A percentile compares a stretch with the other conserved stretches of the same genome.
phyloP scores from a whole-genome alignment of 305 asterid species.

The Solanum hybrid region DNA sequence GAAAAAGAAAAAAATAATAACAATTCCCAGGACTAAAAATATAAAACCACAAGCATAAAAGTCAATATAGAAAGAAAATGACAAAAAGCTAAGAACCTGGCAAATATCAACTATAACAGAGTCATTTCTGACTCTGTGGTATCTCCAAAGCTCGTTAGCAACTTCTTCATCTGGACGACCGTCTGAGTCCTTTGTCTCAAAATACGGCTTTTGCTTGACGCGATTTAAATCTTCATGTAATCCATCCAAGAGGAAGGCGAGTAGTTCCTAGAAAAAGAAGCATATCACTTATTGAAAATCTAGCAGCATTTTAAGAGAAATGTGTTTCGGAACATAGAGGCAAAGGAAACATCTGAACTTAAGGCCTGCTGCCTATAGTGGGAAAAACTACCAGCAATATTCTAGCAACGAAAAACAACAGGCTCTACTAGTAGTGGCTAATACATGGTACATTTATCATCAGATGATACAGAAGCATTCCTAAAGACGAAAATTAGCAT shows the following conservation, averaged over 20 bases:
- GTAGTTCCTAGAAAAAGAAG: slow-evolving; percentile 65
- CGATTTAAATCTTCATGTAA: slow-evolving; percentile 95
- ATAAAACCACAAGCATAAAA: neutral
- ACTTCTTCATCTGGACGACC: slow-evolving; percentile 77
- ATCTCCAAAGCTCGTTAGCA: slow-evolving; percentile 90
- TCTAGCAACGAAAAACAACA: neutral
- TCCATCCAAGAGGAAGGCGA: slow-evolving; percentile 92
- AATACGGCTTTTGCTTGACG: slow-evolving; percentile 82
- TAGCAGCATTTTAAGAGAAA: neutral
- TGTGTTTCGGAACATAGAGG: neutral
- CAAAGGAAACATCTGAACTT: neutral
- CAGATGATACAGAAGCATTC: neutral
- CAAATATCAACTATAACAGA: slow-evolving; percentile 85
- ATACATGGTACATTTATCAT: neutral
- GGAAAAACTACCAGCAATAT: neutral
- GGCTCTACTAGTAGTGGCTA: neutral
- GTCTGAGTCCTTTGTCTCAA: slow-evolving; percentile 77
- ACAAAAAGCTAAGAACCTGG: slow-evolving; percentile 47
- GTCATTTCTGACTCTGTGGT: slow-evolving; percentile 89
- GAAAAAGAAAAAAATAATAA: neutral
- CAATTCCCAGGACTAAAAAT: neutral
- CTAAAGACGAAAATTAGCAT: neutral
- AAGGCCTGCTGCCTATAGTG: neutral
- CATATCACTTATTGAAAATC: neutral
- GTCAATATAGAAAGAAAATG: slow-evolving; percentile 5